A percentile compares a stretch with the other conserved stretches of the same genome.
Conservation (phyloP, 257 asterid genomes). For the Asclepias syriaca region DNA sequence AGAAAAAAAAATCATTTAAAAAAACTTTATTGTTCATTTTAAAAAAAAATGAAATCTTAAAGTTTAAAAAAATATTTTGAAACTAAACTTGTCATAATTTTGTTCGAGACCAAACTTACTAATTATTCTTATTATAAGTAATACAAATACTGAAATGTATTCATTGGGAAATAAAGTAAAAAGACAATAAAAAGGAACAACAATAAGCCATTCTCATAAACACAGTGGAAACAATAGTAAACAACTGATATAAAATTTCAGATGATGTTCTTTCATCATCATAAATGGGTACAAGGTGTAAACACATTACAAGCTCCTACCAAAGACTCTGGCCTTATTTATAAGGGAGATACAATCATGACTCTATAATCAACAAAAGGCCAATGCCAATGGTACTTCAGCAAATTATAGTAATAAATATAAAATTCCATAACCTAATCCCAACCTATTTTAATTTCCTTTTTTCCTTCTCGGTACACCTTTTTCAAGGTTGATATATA, state of each 20-base stretch:
- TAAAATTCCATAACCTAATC: background rate
- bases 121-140: no score
- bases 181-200: no score
- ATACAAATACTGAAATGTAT: no score
- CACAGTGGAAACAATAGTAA: background rate
- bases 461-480: conserved; percentile 11
- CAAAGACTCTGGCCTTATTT: background rate
- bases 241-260: background rate
- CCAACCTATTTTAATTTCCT: conserved; percentile 10
- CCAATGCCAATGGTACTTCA: conserved; percentile 5
- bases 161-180: no score
- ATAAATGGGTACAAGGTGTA: conserved; percentile 6
- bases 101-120: no score
- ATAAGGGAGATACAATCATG: background rate
- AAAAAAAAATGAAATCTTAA: no score
- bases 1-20: no score
- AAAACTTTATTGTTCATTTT: no score
- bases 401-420: conserved; percentile 13
- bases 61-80: no score
- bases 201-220: no score
- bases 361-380: no score
- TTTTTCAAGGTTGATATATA: background rate
- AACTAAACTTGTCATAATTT: no score
- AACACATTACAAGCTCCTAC: background rate
- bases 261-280: conserved; percentile 4